These are phyloP conservation scores for Colletotrichum camelliae DNA, from an alignment of 2,329 filamentous ascomycete species.

Conservation along the genomic window DNA sequence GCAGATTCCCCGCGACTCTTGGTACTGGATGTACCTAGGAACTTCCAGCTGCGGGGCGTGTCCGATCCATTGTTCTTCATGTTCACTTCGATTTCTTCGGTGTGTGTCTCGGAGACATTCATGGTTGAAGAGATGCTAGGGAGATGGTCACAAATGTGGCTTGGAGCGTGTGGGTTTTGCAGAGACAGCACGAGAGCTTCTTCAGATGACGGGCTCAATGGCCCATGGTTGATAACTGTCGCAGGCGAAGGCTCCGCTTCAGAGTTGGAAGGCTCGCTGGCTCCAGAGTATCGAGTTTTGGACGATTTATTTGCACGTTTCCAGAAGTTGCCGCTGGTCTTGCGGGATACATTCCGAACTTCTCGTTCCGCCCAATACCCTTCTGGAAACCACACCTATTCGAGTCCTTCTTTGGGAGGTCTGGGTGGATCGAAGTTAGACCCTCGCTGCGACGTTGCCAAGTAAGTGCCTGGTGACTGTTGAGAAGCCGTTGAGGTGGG, in stretches of 20 bases:
- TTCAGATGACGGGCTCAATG: conserved; percentile 50
- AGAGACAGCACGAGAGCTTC: conserved; percentile 53
- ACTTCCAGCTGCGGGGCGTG: not conserved
- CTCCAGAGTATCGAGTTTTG: conserved; percentile 28
- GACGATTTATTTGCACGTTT: conserved; percentile 45
- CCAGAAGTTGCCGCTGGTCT: conserved; percentile 41
- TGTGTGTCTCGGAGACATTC: not conserved
- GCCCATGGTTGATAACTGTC: conserved; percentile 12
- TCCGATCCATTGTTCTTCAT: not conserved
- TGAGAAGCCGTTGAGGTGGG: not conserved
- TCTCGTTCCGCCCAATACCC: conserved; percentile 69
- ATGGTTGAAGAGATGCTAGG: conserved; percentile 7
- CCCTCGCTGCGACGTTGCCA: not conserved
- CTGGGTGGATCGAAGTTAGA: conserved; percentile 56
- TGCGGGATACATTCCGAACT: conserved; percentile 27
- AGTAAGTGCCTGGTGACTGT: not conserved
- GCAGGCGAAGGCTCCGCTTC: not conserved
- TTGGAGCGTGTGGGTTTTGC: conserved; percentile 35
- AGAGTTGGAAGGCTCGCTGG: conserved; percentile 33
- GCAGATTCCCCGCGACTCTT: not conserved
- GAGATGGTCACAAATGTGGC: not conserved
- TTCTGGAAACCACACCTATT: conserved; percentile 69
- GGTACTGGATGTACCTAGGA: not conserved
- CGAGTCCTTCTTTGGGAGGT: conserved; percentile 56
- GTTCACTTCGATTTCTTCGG: not conserved